These are phyloP conservation scores for Alternaria gansuensis DNA, from an alignment of 2,329 filamentous ascomycete genomes.

Conservation along the genomic window DNA sequence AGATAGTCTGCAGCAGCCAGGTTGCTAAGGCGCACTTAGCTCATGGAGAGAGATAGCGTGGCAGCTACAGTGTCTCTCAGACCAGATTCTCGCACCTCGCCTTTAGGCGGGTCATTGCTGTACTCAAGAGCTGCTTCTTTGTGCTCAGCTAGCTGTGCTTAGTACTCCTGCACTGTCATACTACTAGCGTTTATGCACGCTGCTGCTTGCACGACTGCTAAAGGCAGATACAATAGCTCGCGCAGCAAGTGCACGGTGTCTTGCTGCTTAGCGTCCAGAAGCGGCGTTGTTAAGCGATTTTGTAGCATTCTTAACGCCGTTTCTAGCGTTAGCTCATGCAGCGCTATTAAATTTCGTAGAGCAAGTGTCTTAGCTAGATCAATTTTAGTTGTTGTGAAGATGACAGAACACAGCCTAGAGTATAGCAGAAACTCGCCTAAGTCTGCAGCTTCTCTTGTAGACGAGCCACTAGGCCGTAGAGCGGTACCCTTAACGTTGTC, in stretches of 20 bases:
- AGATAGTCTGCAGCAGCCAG: conserved; percentile 36
- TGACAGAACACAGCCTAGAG: conserved; percentile 25
- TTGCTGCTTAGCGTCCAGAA: conserved; percentile 11
- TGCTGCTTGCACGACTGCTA: too few species aligned
- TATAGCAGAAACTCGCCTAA: conserved; percentile 25
- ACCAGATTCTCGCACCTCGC: conserved; percentile 29
- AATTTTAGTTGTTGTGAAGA: conserved; percentile 32
- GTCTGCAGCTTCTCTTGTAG: conserved; percentile 20
- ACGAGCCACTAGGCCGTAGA: conserved; percentile 17
- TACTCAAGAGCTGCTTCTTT: conserved; percentile 22
- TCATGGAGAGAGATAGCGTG: too few species aligned
- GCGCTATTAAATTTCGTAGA: conserved; percentile 25
- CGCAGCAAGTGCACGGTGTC: conserved; percentile 20
- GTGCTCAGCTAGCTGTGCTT: conserved; percentile 8
- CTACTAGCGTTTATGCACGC: conserved; percentile 7
- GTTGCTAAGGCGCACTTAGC: conserved; percentile 32
- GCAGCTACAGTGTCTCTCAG: conserved; percentile 3
- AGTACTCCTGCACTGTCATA: conserved; percentile 26
- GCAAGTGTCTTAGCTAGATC: conserved; percentile 25
- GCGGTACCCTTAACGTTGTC: conserved; percentile 38
- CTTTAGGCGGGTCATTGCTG: conserved; percentile 47
- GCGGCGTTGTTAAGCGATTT: conserved; percentile 20
- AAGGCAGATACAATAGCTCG: conserved; percentile 20
- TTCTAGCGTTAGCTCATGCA: conserved; percentile 27
- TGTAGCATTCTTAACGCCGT: conserved; percentile 31